phyloP scores from a whole-genome alignment of 306 rosid species.

The Bauhinia variegata region DNA sequence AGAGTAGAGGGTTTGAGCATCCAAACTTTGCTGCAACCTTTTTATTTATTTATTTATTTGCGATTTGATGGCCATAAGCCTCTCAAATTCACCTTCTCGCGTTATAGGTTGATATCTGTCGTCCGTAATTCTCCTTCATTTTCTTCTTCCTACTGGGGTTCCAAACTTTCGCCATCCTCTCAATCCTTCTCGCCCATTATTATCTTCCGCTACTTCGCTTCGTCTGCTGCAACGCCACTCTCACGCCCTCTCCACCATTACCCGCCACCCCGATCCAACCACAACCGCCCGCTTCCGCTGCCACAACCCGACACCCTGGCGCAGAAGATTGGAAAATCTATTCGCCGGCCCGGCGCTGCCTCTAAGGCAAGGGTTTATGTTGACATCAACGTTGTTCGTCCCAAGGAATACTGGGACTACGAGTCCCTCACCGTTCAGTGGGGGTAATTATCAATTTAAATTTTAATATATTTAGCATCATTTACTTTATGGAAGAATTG shows the following conservation, averaged over 20 bases:
- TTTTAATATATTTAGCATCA: not conserved
- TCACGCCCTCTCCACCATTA: constrained; percentile 33
- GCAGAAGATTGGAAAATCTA: constrained; percentile 88
- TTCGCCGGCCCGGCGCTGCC: constrained; percentile 97
- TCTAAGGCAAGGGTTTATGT: constrained; percentile 83
- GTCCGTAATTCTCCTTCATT: constrained; percentile 20
- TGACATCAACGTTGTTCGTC: constrained; percentile 87
- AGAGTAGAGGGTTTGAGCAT: not conserved
- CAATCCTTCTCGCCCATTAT: constrained; percentile 4
- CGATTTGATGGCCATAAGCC: constrained; percentile 85
- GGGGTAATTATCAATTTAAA: constrained; percentile 57
- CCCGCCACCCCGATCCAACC: constrained; percentile 20
- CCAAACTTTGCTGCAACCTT: constrained; percentile 13
- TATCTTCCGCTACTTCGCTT: constrained; percentile 50
- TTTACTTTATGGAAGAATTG: not conserved
- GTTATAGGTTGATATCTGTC: constrained; percentile 41
- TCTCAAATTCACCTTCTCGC: constrained; percentile 57
- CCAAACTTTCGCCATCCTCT: constrained; percentile 9
- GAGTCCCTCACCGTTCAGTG: constrained; percentile 92
- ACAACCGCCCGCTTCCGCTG: constrained; percentile 34
- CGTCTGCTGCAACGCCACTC: constrained; percentile 46
- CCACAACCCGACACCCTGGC: constrained; percentile 69
- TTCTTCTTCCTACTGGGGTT: constrained; percentile 10
- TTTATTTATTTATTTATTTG: constrained; percentile 4
- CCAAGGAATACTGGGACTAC: constrained; percentile 93